Percentiles rank a stretch among this genome's conserved stretches.
Conservation (phyloP, 495 filamentous ascomycete species). For the Aspergillus bridgeri region DNA sequence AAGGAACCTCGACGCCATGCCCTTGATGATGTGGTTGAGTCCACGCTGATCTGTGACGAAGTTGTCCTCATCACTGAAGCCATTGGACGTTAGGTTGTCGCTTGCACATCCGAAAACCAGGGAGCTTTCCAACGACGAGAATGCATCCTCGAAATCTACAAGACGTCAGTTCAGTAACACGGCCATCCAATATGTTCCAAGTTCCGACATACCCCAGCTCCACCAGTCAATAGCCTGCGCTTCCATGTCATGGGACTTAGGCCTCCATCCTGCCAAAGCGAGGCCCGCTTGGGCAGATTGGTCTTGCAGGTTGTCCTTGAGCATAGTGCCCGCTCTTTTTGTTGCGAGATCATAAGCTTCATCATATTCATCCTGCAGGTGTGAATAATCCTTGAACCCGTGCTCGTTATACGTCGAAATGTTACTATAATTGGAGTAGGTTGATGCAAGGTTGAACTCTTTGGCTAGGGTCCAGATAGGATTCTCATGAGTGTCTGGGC, state of each 20-base stretch:
- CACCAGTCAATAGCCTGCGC: conserved; percentile 62
- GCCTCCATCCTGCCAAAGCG: conserved; percentile 60
- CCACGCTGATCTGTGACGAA: conserved; percentile 64
- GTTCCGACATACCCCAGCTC: conserved; percentile 35
- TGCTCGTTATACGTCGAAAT: conserved; percentile 56
- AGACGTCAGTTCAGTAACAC: background rate
- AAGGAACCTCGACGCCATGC: conserved; percentile 60
- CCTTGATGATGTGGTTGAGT: conserved; percentile 57
- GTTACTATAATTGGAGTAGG: conserved; percentile 58
- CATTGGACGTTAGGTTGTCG: conserved; percentile 41
- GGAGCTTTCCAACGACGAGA: conserved; percentile 41
- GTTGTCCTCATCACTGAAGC: conserved; percentile 57
- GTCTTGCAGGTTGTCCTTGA: conserved; percentile 60
- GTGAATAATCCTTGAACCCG: conserved; percentile 49
- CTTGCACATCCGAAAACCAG: conserved; percentile 38
- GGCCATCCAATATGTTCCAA: background rate
- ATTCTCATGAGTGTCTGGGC: conserved; percentile 42
- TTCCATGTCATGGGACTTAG: conserved; percentile 49
- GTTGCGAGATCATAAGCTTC: conserved; percentile 47
- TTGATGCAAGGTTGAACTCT: conserved; percentile 58
- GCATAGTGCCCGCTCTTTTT: conserved; percentile 53
- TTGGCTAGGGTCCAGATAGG: conserved; percentile 65
- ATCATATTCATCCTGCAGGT: conserved; percentile 50
- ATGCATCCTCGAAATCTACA: conserved; percentile 52
- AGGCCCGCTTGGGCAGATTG: conserved; percentile 55